Evolutionary conservation across 2,329 filamentous ascomycete species (phyloP).

Genomic region (Paramyrothecium sp.): DNA sequence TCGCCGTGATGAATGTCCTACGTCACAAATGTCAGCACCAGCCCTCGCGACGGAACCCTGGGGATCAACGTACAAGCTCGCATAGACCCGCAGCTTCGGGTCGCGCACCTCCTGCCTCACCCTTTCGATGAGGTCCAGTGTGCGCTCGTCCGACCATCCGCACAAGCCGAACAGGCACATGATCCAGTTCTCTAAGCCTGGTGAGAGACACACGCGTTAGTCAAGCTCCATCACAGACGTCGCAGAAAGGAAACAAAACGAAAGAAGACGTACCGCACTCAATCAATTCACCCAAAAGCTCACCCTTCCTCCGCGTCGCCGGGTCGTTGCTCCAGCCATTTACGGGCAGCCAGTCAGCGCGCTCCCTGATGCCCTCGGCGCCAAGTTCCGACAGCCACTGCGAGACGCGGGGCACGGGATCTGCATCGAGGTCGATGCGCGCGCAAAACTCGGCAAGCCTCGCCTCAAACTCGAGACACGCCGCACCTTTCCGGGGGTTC

Average conservation of each 20-base stretch:
- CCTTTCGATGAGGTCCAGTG: constrained; percentile 25
- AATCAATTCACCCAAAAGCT: constrained; percentile 32
- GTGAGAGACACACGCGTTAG: constrained; percentile 9
- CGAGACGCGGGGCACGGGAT: constrained; percentile 33
- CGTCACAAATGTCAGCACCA: constrained; percentile 2
- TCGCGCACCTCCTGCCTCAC: constrained; percentile 29
- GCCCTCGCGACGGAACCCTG: rapidly evolving
- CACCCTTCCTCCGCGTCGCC: constrained; percentile 33
- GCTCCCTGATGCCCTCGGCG: constrained; percentile 38
- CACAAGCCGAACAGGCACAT: constrained; percentile 27
- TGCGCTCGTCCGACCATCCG: constrained; percentile 30
- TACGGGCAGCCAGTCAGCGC: constrained; percentile 39
- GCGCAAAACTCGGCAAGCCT: constrained; percentile 23
- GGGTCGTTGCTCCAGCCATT: constrained; percentile 38
- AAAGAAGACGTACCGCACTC: constrained; percentile 27
- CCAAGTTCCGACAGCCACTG: constrained; percentile 32
- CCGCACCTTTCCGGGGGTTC: constrained; percentile 18
- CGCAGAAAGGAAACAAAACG: background rate
- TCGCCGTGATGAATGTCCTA: constrained; percentile 30
- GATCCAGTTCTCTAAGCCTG: constrained; percentile 27
- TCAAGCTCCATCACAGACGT: background rate
- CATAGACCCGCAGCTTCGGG: constrained; percentile 22
- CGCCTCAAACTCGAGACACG: constrained; percentile 32
- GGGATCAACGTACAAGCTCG: constrained; percentile 26
- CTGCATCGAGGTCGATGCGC: constrained; percentile 34